A percentile compares a stretch with the other conserved stretches of the same genome.
Evolutionary conservation across 192 early-diverging fungal species (phyloP).

Genomic region (Piromyces finnis): DNA sequence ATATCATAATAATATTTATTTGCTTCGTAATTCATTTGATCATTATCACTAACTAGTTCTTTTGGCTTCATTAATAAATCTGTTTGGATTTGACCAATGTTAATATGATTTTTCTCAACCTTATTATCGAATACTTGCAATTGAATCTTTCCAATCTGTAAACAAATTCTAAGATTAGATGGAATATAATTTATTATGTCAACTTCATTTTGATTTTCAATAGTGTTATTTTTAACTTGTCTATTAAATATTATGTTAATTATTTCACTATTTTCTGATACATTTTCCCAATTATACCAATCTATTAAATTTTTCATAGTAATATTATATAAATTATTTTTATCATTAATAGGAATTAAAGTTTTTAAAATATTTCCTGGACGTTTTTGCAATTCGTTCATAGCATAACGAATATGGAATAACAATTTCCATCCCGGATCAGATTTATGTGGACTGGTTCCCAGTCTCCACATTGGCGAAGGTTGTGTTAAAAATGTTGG

Average conservation of each 20-base stretch:
- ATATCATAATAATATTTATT: neutral
- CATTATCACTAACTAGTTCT: neutral
- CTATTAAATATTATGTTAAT: neutral
- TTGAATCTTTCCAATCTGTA: neutral
- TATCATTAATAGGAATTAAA: neutral
- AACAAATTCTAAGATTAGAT: neutral
- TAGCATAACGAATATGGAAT: neutral
- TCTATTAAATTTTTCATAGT: neutral
- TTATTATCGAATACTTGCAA: neutral
- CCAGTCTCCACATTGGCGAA: neutral
- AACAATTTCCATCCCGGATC: neutral
- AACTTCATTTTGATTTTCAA: neutral
- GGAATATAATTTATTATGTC: neutral
- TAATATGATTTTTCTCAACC: neutral
- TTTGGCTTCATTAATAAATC: neutral
- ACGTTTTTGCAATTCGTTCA: neutral
- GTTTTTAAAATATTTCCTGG: neutral
- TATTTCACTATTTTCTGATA: neutral
- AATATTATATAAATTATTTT: neutral
- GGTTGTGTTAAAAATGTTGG: neutral
- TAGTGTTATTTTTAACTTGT: neutral
- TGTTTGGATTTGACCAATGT: neutral
- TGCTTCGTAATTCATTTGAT: neutral
- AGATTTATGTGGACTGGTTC: neutral
- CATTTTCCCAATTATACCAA: neutral